A percentile compares a stretch with the other conserved stretches of the same genome.
phyloP scores from a whole-genome alignment of 176 grass and related monocot genomes.

The Carex scoparia region DNA sequence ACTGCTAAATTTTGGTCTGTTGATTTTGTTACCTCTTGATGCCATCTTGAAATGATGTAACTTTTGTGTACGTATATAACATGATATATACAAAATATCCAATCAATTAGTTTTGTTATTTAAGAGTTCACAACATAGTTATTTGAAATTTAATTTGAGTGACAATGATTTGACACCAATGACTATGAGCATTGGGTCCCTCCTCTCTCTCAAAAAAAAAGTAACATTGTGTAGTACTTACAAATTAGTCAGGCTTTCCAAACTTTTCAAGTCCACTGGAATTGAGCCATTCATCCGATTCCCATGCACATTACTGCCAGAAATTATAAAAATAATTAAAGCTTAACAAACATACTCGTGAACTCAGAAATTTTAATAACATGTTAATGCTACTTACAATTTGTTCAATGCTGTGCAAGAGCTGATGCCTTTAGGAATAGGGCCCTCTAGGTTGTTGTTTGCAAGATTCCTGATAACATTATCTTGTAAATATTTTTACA shows the following conservation, averaged over 20 bases:
- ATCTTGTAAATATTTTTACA: conserved; percentile 16
- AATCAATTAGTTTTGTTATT: too few relatives aligned
- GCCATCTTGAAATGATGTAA: too few relatives aligned
- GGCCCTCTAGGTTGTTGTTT: conserved; percentile 79
- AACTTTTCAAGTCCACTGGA: conserved; percentile 65
- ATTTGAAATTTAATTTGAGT: too few relatives aligned
- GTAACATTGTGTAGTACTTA: conserved; percentile 38
- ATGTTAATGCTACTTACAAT: conserved; percentile 55
- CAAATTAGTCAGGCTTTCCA: conserved; percentile 90
- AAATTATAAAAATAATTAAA: neutral
- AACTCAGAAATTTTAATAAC: neutral
- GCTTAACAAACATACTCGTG: neutral
- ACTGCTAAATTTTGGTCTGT: too few relatives aligned
- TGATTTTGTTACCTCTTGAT: too few relatives aligned
- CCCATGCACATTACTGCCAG: conserved; percentile 81
- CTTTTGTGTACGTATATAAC: too few relatives aligned
- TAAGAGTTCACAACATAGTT: too few relatives aligned
- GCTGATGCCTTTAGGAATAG: conserved; percentile 88
- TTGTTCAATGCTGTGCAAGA: conserved; percentile 94
- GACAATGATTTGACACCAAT: too few relatives aligned
- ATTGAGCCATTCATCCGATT: conserved; percentile 88
- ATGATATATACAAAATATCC: too few relatives aligned
- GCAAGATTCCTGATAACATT: conserved; percentile 69
- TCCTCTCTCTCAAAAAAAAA: neutral
- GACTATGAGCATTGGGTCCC: too few relatives aligned